Base-by-base conservation (phyloP, 1,284 basidiomycete genomes). In the Apiotrichum mycotoxinovorans region DNA sequence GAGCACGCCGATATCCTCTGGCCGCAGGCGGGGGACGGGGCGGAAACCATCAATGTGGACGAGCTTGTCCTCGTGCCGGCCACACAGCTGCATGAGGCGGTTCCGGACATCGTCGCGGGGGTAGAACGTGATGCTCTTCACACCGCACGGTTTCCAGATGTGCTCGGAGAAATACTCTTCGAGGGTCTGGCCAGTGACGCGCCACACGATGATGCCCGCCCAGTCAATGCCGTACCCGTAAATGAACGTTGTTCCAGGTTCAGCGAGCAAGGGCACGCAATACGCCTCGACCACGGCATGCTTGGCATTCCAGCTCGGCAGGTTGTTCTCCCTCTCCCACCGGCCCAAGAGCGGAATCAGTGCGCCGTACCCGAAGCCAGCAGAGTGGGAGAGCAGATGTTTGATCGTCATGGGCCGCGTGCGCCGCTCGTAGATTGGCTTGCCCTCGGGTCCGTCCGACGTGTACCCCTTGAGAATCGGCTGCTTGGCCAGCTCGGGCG, bases 181-280 rank as follows among this genome's bases (percentile, higher is more conserved):
- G 11, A 76, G 65, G 2, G 51, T 55, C 26, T 58, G 42, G 4
- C 70, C 70, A 0, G 64, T 66, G 17, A 66, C 55, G 23, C 75
- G 66, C 40, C 63, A 58, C 35, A 78, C 65, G 47, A 71, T 20
- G 49, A 63, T 34, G 7, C 68, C 75, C 25, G 67, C 64, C 70
- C 68, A 74, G 53, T 78, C 78, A 33, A 74, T 72, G 0, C 69
- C 68, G 46, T 61, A 56, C 11, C 56, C 52, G 62, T 74, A 73
- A 27, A 33, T 26, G 52, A 59, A 75, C 2, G 50, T 49, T 1
- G 64, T 65, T 2, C 71, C 72, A 2, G 72, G 73, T 42, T 73
- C 65, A 52, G 61, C 71, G 20, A 68, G 46, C n/a, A 63, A 54
- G 1, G 66, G 66, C 14, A 47, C 45, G n/a, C 52, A n/a, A 42